Base-by-base conservation (phyloP, 176 grass and related monocot genomes). In the Avena sativa region DNA sequence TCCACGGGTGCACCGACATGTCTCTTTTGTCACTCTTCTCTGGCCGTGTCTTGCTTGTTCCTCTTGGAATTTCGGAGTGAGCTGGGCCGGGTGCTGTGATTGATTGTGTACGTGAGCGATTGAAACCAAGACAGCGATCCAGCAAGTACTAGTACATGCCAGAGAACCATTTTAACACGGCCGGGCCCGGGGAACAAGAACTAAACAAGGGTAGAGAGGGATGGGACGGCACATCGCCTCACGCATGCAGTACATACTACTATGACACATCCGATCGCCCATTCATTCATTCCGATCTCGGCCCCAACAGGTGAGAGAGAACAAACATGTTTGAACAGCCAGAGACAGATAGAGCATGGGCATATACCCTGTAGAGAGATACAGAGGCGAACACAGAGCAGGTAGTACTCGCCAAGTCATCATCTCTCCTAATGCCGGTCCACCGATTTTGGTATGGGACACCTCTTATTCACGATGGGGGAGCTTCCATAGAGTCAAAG, bases 221-320 rank as follows among this genome's bases (percentile, higher is more conserved):
- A 78, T 76, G 73, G 47, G 48, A 86, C 72, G 30, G 30, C 84
- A 78, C 58, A 85, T 65, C 44, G 28, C 57, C 73, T 65, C 46
- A 19, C 44, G 74, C 74, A 20, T n/a, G 49, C 50, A 70, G 74
- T 26, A 65, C 60, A 43, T 43, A 43, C 40, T 43, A 5, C 40
- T 36, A 61, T 16, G 66, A 46, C 68, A 74, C 62, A 28, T 26
- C 60, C 60, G 60, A 59, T 64, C 28, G 23, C 14, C 21, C 40
- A 81, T 63, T 58, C 61, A 56, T 56, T 47, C 82, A 84, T 62
- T 17, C 53, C 17, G 52, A 12, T 61, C 70, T 75, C 55, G 60
- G 13, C 36, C 12, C 68, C 68, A 74, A 32, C 53, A 47, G 12
- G 50, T n/a, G 50, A 48, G 46, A 49, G 26, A 36, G 46, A 67